Conservation (phyloP, 495 filamentous ascomycete genomes). For the Podospora sp. region DNA sequence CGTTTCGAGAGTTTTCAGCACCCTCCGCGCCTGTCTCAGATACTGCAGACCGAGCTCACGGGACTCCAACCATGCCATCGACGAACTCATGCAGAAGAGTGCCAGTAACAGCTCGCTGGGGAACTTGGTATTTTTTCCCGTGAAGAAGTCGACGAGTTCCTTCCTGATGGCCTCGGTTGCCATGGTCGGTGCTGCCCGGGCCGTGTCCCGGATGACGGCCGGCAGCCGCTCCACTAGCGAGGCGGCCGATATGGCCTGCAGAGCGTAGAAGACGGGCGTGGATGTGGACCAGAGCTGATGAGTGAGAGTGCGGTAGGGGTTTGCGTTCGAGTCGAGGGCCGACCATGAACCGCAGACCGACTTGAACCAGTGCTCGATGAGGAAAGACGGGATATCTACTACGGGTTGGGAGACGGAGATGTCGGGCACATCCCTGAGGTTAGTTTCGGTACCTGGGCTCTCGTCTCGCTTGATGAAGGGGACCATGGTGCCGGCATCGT, state of each 20-base stretch:
- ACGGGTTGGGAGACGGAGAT: constrained; percentile 30
- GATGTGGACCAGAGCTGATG: constrained; percentile 32
- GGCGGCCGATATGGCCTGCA: constrained; percentile 38
- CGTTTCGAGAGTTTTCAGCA: constrained; percentile 30
- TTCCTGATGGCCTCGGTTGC: constrained; percentile 34
- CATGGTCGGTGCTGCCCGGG: constrained; percentile 28
- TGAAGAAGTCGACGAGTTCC: constrained; percentile 31
- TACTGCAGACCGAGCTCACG: constrained; percentile 36
- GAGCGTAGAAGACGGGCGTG: constrained; percentile 30
- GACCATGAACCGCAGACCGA: constrained; percentile 41
- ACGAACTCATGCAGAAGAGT: constrained; percentile 42
- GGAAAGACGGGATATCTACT: constrained; percentile 36
- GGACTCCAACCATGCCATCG: constrained; percentile 40
- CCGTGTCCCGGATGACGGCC: constrained; percentile 36
- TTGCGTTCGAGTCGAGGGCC: constrained; percentile 34
- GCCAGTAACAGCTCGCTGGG: constrained; percentile 36
- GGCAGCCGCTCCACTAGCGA: constrained; percentile 40
- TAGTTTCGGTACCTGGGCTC: constrained; percentile 1
- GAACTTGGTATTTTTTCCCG: constrained; percentile 20
- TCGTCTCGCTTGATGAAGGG: constrained; percentile 14
- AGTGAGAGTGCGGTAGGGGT: constrained; percentile 37
- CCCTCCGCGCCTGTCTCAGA: constrained; percentile 31
- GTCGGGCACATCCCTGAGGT: background rate
- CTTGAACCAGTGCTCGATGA: constrained; percentile 44
- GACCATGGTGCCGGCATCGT: constrained; percentile 11